These are phyloP conservation scores for Rossbeevera mucosa DNA, from an alignment of 768 basidiomycete species.

Conservation along the genomic window DNA sequence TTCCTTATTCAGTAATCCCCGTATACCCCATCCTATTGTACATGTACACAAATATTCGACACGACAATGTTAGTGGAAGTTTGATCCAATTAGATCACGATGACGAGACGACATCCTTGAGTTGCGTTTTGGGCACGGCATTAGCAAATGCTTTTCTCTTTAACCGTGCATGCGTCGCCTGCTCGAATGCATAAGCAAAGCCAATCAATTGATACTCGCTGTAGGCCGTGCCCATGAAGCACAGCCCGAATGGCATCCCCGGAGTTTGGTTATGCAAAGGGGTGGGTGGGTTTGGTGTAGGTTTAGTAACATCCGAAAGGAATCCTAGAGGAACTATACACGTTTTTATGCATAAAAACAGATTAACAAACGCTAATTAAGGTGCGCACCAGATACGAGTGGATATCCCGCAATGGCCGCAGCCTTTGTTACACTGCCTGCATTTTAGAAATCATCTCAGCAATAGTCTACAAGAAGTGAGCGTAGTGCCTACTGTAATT, in stretches of 20 bases:
- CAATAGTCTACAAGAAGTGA: background rate
- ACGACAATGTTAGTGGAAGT: background rate
- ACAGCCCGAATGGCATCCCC: constrained; percentile 40
- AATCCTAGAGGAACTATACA: constrained; percentile 40
- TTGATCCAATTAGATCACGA: background rate
- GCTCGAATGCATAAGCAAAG: constrained; percentile 49
- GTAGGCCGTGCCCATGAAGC: constrained; percentile 43
- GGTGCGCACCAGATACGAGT: constrained; percentile 28
- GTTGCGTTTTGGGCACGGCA: constrained; percentile 55
- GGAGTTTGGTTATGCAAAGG: constrained; percentile 34
- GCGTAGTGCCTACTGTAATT: constrained; percentile 8
- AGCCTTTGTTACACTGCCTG: constrained; percentile 26
- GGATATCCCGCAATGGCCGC: constrained; percentile 37
- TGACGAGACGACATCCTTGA: constrained; percentile 28
- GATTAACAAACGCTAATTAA: background rate
- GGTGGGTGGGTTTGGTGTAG: constrained; percentile 30
- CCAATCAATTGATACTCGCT: constrained; percentile 40
- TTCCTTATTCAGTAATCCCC: background rate
- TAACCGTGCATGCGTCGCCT: constrained; percentile 51
- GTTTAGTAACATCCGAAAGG: constrained; percentile 28
- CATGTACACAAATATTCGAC: background rate
- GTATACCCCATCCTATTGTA: too few relatives aligned
- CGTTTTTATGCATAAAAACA: constrained; percentile 27
- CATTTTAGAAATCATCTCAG: background rate
- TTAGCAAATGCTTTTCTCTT: constrained; percentile 42